Percentiles rank a stretch among this genome's conserved stretches.
Evolutionary conservation across 345 rosid species (phyloP).

Genomic region (Dovyalis caffra): DNA sequence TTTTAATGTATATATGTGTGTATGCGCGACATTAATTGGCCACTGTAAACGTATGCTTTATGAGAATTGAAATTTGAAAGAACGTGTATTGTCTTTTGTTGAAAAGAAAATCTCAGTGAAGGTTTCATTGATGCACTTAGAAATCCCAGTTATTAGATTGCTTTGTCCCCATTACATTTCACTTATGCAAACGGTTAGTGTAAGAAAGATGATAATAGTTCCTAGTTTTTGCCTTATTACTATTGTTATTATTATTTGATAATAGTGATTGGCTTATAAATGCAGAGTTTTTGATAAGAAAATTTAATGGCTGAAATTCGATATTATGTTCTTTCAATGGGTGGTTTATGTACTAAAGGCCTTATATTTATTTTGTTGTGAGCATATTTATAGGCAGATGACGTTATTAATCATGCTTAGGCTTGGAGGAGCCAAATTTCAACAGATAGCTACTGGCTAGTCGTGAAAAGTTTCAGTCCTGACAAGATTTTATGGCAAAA

Average conservation of each 20-base stretch:
- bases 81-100: no score
- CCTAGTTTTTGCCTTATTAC: not conserved
- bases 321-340: not conserved
- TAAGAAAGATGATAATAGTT: not conserved
- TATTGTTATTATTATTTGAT: no score
- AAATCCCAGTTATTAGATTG: not conserved
- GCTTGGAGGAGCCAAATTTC: not conserved
- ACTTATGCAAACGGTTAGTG: not conserved
- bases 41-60: not conserved
- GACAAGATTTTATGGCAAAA: constrained; percentile 17
- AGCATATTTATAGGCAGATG: no score
- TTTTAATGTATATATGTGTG: no score
- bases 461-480: constrained; percentile 1
- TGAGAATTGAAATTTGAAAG: not conserved
- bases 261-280: not conserved
- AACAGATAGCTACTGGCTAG: not conserved
- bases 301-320: not conserved
- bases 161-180: no score
- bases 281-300: not conserved
- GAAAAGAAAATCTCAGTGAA: not conserved
- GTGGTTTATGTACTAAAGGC: not conserved
- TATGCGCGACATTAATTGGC: not conserved
- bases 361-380: not conserved
- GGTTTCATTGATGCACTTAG: not conserved
- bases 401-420: no score